Base-by-base conservation (phyloP, 495 filamentous ascomycete genomes). In the Annulohypoxylon bovei region DNA sequence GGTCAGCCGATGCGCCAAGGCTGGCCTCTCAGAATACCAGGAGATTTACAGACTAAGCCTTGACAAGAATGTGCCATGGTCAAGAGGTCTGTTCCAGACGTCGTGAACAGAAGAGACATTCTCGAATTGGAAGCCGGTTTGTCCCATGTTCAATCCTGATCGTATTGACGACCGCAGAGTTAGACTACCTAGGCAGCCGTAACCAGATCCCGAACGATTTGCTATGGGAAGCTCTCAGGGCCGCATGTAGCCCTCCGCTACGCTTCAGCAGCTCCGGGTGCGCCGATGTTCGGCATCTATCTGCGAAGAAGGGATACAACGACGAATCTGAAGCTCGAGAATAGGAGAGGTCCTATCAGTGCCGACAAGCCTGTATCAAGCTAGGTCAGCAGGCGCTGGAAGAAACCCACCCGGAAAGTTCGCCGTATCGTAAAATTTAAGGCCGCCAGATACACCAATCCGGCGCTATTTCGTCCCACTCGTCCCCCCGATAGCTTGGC, bases 11-110 rank as follows among this genome's bases (percentile, higher is more conserved):
- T 64, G 62, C 53, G 67, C 71, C 71, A 70, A 73, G 71, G 58
- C 66, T 59, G 65, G 63, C 70, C 40, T 56, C 46, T 20, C 28
- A 67, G 46, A 50, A 30, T 56, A 61, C 55, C 70, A 62, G 42
- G 49, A 56, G 28, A 50, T 16, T 56, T 58, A 33, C 30, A 12
- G 72, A 63, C 72, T 76, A 76, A 53, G 61, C 74, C 71, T 49
- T 66, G 74, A 76, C 56, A 67, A 76, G 74, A 76, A 76, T 76
- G 74, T 76, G 74, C 54, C 54, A 72, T 72, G 47, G 35, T 65
- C 56, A 42, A 68, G 60, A 68, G 50, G 46, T 37, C 61, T 56
- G 37, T 22, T 53, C 30, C 32, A 62, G 55, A 47, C 50, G 50
- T 20, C 40, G 44, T 27, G 42, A 60, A 35, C 8, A 68, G 27